These are phyloP conservation scores for Naganishia randhawae DNA, from an alignment of 768 basidiomycete species.

Conservation along the genomic window DNA sequence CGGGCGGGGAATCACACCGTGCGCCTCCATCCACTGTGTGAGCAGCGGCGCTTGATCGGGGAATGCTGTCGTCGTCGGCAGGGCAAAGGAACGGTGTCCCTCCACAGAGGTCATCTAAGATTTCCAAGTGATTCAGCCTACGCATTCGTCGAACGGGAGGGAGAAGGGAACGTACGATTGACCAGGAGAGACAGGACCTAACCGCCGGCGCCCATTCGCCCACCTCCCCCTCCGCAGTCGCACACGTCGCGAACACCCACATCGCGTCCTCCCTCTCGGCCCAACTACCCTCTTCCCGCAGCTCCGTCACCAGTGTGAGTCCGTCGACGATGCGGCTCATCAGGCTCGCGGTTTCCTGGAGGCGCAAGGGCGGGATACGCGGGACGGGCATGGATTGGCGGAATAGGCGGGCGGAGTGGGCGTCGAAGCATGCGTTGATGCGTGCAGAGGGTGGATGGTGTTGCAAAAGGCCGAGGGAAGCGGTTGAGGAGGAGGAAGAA, in stretches of 20 bases:
- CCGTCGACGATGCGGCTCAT: not conserved
- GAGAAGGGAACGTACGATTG: not conserved
- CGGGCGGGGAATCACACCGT: too few species aligned
- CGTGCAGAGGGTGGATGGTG: not conserved
- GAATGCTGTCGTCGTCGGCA: not conserved
- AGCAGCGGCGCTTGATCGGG: not conserved
- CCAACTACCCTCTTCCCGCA: not conserved
- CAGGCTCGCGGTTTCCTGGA: not conserved
- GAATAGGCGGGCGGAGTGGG: not conserved
- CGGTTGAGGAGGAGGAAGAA: too few species aligned
- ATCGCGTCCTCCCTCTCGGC: not conserved
- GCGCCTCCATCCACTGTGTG: not conserved
- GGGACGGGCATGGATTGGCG: constrained; percentile 17
- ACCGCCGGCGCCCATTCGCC: not conserved
- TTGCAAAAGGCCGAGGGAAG: too few species aligned
- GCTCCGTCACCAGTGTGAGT: not conserved
- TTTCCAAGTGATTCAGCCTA: too few species aligned
- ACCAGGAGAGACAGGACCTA: constrained; percentile 10
- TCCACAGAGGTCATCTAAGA: not conserved
- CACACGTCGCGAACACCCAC: constrained; percentile 6
- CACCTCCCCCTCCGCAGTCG: not conserved
- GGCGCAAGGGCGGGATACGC: not conserved
- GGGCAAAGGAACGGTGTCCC: not conserved
- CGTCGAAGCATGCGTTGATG: not conserved
- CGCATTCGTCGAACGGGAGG: not conserved